These are phyloP conservation scores for Cocos nucifera DNA, from an alignment of 176 grass and related monocot species.

Conservation along the genomic window DNA sequence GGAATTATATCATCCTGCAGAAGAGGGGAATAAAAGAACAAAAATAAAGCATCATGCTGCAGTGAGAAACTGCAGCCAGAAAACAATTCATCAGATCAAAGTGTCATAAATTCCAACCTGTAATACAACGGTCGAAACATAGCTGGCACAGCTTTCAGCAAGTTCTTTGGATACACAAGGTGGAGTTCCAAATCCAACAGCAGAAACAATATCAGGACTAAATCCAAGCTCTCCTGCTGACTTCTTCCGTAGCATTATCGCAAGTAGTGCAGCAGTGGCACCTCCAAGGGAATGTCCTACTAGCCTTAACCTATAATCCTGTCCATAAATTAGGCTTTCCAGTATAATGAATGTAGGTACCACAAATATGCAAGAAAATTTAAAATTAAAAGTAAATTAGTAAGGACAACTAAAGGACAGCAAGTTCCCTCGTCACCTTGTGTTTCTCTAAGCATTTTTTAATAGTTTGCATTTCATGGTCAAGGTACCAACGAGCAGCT, in stretches of 20 bases:
- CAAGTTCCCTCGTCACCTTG: constrained; percentile 27
- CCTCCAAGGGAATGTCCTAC: constrained; percentile 94
- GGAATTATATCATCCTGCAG: constrained; percentile 88
- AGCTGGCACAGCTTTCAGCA: constrained; percentile 59
- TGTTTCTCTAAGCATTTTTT: constrained; percentile 71
- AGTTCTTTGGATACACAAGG: constrained; percentile 86
- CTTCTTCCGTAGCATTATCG: constrained; percentile 79
- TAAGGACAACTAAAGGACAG: neutral
- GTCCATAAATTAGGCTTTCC: constrained; percentile 11
- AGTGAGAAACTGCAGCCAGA: neutral
- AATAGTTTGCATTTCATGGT: constrained; percentile 61
- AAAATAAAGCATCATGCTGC: constrained; percentile 6
- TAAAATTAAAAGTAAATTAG: neutral
- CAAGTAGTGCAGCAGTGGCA: constrained; percentile 70
- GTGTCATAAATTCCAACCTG: constrained; percentile 37
- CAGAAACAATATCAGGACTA: constrained; percentile 80
- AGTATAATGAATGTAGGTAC: constrained; percentile 3
- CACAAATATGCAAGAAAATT: too few relatives aligned
- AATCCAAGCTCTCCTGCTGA: constrained; percentile 85
- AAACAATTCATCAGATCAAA: neutral
- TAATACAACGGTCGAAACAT: constrained; percentile 84
- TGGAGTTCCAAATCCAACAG: constrained; percentile 80
- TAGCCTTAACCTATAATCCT: constrained; percentile 74
- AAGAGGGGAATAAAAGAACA: neutral
- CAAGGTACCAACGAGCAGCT: constrained; percentile 83